Conservation (phyloP, 495 filamentous ascomycete species). For the Daldinia caldariorum region DNA sequence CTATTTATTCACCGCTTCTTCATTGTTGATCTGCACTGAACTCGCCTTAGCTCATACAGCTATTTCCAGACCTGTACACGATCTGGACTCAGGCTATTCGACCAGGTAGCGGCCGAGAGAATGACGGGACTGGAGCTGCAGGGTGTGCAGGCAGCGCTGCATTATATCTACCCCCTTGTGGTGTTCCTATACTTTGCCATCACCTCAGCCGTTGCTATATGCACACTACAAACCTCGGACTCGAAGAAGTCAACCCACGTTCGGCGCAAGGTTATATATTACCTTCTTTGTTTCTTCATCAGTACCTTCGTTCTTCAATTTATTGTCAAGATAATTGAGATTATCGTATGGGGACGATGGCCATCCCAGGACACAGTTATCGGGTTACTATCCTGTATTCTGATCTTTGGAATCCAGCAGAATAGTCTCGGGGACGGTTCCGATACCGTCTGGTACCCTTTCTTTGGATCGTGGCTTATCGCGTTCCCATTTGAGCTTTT, state of each 20-base stretch:
- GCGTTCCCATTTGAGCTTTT: slow-evolving; percentile 61
- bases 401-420: slow-evolving; percentile 65
- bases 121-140: slow-evolving; percentile 31
- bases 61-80: neutral
- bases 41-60: slow-evolving; percentile 1
- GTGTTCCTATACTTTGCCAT: slow-evolving; percentile 66
- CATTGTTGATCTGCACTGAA: slow-evolving; percentile 15
- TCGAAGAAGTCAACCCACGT: slow-evolving; percentile 51
- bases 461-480: slow-evolving; percentile 65
- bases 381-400: slow-evolving; percentile 62
- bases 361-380: slow-evolving; percentile 59
- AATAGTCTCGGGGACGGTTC: slow-evolving; percentile 58
- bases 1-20: slow-evolving; percentile 22
- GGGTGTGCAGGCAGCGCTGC: slow-evolving; percentile 48
- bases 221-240: slow-evolving; percentile 62
- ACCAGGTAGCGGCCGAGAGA: slow-evolving; percentile 25
- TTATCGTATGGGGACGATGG: slow-evolving; percentile 53
- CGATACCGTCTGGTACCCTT: slow-evolving; percentile 69
- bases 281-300: slow-evolving; percentile 59
- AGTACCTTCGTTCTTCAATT: slow-evolving; percentile 62
- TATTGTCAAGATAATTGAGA: slow-evolving; percentile 52
- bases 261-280: slow-evolving; percentile 58
- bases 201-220: slow-evolving; percentile 62
- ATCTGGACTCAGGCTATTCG: slow-evolving; percentile 8
- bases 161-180: slow-evolving; percentile 65